Evolutionary conservation across 306 rosid species (phyloP).

Genomic region (Neltuma alba): DNA sequence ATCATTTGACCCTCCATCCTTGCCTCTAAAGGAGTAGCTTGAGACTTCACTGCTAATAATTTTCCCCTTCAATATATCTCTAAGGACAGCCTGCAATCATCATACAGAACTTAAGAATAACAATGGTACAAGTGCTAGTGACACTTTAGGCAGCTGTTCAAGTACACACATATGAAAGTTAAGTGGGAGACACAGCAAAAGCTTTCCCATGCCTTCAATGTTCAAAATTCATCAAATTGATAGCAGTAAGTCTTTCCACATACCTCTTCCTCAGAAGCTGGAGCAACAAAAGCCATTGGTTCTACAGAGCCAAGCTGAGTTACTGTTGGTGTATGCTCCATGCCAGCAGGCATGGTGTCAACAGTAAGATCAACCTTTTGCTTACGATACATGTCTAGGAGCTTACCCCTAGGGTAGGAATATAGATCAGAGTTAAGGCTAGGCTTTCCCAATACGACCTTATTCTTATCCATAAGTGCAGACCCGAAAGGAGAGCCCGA

Average conservation of each 20-base stretch:
- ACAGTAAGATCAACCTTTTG: constrained; percentile 48
- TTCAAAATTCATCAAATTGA: not conserved
- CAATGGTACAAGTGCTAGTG: not conserved
- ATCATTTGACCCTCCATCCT: constrained; percentile 46
- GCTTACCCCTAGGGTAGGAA: constrained; percentile 74
- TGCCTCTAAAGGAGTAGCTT: constrained; percentile 41
- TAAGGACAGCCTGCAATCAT: constrained; percentile 54
- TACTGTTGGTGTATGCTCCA: constrained; percentile 51
- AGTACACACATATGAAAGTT: constrained; percentile 16
- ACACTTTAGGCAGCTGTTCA: constrained; percentile 8
- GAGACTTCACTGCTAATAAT: constrained; percentile 57
- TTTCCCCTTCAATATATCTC: constrained; percentile 66
- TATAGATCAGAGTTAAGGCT: constrained; percentile 37
- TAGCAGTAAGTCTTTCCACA: constrained; percentile 11
- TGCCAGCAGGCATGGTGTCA: constrained; percentile 49
- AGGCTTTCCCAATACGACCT: constrained; percentile 56
- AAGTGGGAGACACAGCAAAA: constrained; percentile 4
- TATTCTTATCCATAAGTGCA: constrained; percentile 42
- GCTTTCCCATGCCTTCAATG: constrained; percentile 1
- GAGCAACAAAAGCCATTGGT: constrained; percentile 72
- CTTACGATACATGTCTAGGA: constrained; percentile 75
- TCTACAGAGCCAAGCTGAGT: constrained; percentile 49
- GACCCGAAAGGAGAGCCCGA: constrained; percentile 48
- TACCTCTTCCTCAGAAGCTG: constrained; percentile 73
- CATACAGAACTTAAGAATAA: constrained; percentile 23